phyloP scores from a whole-genome alignment of 2,329 filamentous ascomycete genomes.

The Fusarium concolor region DNA sequence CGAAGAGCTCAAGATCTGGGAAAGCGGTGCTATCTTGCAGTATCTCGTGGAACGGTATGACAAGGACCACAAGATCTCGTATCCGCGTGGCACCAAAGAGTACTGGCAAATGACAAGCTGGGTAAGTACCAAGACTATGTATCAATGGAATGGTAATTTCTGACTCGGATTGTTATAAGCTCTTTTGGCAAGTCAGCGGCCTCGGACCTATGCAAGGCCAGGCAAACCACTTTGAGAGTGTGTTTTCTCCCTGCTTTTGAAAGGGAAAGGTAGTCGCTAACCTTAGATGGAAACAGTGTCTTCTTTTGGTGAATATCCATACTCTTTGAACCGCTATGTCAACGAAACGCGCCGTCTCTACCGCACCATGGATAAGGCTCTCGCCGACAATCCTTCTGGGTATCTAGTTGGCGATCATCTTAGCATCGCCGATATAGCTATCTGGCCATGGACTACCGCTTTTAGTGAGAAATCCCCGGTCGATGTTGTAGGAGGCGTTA shows the following conservation, averaged over 20 bases:
- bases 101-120: constrained; percentile 84
- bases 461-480: constrained; percentile 53
- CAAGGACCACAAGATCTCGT: constrained; percentile 82
- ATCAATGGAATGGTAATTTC: not conserved
- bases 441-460: constrained; percentile 79
- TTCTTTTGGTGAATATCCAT: constrained; percentile 82
- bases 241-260: constrained; percentile 24
- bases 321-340: constrained; percentile 82
- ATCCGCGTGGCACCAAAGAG: constrained; percentile 76
- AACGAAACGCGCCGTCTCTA: constrained; percentile 89
- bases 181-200: constrained; percentile 81
- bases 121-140: constrained; percentile 55
- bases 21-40: constrained; percentile 84
- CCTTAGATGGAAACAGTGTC: constrained; percentile 62
- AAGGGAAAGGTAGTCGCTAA: not conserved
- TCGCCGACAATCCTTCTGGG: constrained; percentile 66
- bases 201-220: constrained; percentile 85
- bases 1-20: constrained; percentile 78
- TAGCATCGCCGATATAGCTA: constrained; percentile 82
- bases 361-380: constrained; percentile 77
- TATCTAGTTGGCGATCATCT: constrained; percentile 74
- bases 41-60: constrained; percentile 88
- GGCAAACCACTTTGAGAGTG: constrained; percentile 82
- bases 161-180: constrained; percentile 47
- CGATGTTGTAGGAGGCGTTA: not conserved